Conservation (phyloP, 345 rosid species). For the Camelina neglecta region DNA sequence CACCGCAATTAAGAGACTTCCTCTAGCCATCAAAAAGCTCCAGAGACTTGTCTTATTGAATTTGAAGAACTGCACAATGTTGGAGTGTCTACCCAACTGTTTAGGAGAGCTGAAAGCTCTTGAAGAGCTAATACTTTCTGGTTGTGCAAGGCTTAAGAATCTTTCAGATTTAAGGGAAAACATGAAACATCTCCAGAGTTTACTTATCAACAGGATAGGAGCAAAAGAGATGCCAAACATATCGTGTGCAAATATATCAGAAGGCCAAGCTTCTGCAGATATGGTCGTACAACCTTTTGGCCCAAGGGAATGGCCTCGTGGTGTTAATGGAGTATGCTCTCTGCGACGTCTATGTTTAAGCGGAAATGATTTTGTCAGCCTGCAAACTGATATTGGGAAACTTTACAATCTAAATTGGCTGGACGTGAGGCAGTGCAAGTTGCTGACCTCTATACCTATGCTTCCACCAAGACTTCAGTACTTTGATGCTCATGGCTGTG, state of each 20-base stretch:
- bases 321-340: not conserved
- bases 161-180: not conserved
- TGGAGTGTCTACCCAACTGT: not conserved
- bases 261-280: not conserved
- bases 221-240: not conserved
- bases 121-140: not conserved
- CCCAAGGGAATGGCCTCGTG: not conserved
- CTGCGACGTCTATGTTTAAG: not conserved
- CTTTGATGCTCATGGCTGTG: slow-evolving; percentile 25
- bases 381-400: not conserved
- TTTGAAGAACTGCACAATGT: not conserved
- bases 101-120: not conserved
- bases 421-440: not conserved
- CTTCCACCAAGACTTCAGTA: slow-evolving; percentile 13
- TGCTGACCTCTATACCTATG: not conserved
- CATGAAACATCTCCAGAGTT: not conserved
- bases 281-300: not conserved
- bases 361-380: not conserved
- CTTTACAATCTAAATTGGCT: not conserved
- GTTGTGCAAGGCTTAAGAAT: not conserved
- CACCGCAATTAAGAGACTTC: not conserved
- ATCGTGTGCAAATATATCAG: not conserved
- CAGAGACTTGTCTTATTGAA: not conserved
- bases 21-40: not conserved
- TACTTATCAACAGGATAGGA: not conserved